Evolutionary conservation across 495 filamentous ascomycete genomes (phyloP).

Genomic region (Rusavskia elegans): DNA sequence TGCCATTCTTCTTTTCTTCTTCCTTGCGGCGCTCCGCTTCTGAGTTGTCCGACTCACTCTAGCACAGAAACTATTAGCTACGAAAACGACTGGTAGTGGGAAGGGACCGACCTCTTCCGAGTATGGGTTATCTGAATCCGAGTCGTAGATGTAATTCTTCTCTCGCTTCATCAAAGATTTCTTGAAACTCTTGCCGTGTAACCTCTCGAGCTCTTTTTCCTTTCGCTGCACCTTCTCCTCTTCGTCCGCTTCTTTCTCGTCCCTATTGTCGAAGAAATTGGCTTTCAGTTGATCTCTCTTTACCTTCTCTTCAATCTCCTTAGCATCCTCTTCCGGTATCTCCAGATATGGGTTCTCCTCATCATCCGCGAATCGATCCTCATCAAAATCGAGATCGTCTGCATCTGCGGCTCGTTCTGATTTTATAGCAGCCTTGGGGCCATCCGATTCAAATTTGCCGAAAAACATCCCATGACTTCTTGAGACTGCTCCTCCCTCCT

Average conservation of each 20-base stretch:
- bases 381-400: constrained; percentile 45
- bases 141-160: constrained; percentile 69
- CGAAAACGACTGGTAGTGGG: constrained; percentile 7
- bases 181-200: constrained; percentile 55
- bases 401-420: constrained; percentile 35
- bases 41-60: constrained; percentile 20
- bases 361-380: constrained; percentile 67
- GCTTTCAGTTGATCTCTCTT: constrained; percentile 78
- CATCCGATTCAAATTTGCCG: constrained; percentile 17
- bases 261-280: constrained; percentile 69
- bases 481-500: constrained; percentile 3
- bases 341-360: constrained; percentile 67
- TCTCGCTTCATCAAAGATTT: constrained; percentile 74
- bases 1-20: constrained; percentile 55
- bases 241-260: constrained; percentile 72
- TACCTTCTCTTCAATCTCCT: constrained; percentile 70
- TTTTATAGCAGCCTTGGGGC: not conserved
- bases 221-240: constrained; percentile 56
- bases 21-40: constrained; percentile 42
- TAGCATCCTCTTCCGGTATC: constrained; percentile 69
- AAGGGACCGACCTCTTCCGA: constrained; percentile 28
- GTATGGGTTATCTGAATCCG: constrained; percentile 64
- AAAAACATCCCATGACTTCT: constrained; percentile 8
- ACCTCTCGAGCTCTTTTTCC: constrained; percentile 48
- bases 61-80: not conserved